Conservation (phyloP, 768 basidiomycete species). For the Paxillus ammoniavirescens region DNA sequence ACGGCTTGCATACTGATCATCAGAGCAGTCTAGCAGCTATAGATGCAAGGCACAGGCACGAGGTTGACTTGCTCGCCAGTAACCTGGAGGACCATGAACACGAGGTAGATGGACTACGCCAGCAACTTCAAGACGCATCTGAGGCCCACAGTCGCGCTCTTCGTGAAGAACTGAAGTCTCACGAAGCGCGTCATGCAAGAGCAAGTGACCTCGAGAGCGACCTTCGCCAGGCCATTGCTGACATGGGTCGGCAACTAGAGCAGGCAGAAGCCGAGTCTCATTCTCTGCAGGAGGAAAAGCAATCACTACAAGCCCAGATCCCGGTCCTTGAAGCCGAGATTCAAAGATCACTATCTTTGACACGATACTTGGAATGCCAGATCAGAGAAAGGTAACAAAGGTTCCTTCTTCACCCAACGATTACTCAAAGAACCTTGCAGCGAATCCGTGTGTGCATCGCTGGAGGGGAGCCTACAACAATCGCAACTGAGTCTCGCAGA, state of each 20-base stretch:
- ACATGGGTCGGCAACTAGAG: conserved; percentile 40
- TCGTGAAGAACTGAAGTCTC: conserved; percentile 24
- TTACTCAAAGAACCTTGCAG: conserved; percentile 34
- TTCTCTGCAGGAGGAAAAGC: conserved; percentile 49
- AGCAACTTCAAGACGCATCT: conserved; percentile 39
- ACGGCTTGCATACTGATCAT: conserved; percentile 28
- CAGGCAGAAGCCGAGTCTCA: conserved; percentile 37
- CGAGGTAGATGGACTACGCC: conserved; percentile 31
- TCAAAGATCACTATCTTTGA: conserved; percentile 60
- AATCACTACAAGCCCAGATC: conserved; percentile 49
- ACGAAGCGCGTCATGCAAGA: conserved; percentile 24
- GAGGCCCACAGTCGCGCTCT: conserved; percentile 32
- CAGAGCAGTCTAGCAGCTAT: conserved; percentile 15
- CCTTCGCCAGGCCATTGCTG: conserved; percentile 36
- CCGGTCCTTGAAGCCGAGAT: conserved; percentile 63
- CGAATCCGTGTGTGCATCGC: conserved; percentile 41
- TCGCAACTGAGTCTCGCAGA: conserved; percentile 45
- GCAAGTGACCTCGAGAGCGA: conserved; percentile 35
- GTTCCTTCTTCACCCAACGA: not conserved
- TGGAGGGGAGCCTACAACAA: conserved; percentile 40
- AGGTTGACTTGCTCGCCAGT: conserved; percentile 36
- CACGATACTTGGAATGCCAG: conserved; percentile 62
- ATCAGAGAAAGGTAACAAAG: conserved; percentile 52
- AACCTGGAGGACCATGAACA: conserved; percentile 38
- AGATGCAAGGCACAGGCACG: conserved; percentile 34